phyloP scores from a whole-genome alignment of 441 rosid species.

The Gossypium laxum region DNA sequence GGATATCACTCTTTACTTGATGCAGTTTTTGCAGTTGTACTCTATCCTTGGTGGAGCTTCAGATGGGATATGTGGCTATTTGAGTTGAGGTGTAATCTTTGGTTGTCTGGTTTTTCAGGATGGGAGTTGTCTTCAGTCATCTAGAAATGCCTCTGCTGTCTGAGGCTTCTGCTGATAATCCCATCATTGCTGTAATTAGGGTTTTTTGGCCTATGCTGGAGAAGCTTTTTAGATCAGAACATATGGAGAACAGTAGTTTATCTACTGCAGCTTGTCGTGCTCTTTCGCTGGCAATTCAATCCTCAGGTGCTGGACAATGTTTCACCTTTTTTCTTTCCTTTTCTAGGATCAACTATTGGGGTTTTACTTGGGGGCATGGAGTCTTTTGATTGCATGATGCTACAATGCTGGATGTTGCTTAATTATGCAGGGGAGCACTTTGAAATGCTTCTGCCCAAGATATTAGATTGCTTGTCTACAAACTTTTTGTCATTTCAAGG shows the following conservation, averaged over 20 bases:
- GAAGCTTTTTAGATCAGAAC: conserved; percentile 70
- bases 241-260: conserved; percentile 75
- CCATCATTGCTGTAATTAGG: conserved; percentile 50
- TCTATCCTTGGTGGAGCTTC: neutral
- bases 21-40: neutral
- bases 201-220: conserved; percentile 89
- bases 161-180: conserved; percentile 53
- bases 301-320: conserved; percentile 50
- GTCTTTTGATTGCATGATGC: conserved; percentile 11
- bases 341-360: neutral
- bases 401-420: conserved; percentile 20
- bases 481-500: conserved; percentile 73
- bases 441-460: conserved; percentile 58
- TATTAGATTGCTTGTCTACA: conserved; percentile 77
- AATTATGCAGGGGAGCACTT: conserved; percentile 72
- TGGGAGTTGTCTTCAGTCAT: conserved; percentile 81
- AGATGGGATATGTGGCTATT: neutral
- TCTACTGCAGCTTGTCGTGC: conserved; percentile 87
- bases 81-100: conserved; percentile 2
- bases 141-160: conserved; percentile 43
- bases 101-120: conserved; percentile 35
- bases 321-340: conserved; percentile 10
- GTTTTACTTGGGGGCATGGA: conserved; percentile 2
- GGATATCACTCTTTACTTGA: neutral
- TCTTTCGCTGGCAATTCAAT: conserved; percentile 78